A percentile compares a stretch with the other conserved stretches of the same genome.
These are phyloP conservation scores for Tephrocybe sp. DNA, from an alignment of 768 basidiomycete species.

Conservation along the genomic window DNA sequence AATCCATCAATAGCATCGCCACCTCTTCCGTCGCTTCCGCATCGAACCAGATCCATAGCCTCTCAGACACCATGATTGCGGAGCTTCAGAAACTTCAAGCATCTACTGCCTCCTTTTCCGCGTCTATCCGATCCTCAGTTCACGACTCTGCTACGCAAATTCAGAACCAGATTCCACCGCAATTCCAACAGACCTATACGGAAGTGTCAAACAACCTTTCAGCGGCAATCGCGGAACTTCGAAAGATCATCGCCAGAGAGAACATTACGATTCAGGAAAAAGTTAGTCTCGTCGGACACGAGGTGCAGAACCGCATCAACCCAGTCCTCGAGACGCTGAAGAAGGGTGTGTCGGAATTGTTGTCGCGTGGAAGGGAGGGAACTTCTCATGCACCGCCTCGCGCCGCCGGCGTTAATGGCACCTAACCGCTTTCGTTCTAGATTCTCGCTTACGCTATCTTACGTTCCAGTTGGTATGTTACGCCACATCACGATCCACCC, in stretches of 20 bases:
- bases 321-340: conserved; percentile 59
- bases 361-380: conserved; percentile 26
- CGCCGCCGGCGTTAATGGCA: conserved; percentile 3
- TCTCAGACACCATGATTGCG: conserved; percentile 64
- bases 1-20: conserved; percentile 59
- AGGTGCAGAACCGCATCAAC: conserved; percentile 59
- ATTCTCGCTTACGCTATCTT: neutral
- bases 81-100: conserved; percentile 69
- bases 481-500: neutral
- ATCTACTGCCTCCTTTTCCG: conserved; percentile 51
- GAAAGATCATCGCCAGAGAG: conserved; percentile 48
- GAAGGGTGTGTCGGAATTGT: conserved; percentile 40
- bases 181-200: conserved; percentile 58
- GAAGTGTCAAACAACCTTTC: conserved; percentile 48
- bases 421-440: neutral
- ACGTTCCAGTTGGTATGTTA: neutral
- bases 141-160: conserved; percentile 36
- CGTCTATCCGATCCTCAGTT: conserved; percentile 38
- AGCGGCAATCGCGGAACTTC: conserved; percentile 53
- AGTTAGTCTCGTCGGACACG: conserved; percentile 50
- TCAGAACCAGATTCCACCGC: conserved; percentile 51
- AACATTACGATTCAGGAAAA: conserved; percentile 65
- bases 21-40: conserved; percentile 55
- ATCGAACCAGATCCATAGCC: conserved; percentile 54
- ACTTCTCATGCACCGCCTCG: conserved; percentile 5